phyloP scores from a whole-genome alignment of 352 stramenopile species.

The Pythium monospermum region DNA sequence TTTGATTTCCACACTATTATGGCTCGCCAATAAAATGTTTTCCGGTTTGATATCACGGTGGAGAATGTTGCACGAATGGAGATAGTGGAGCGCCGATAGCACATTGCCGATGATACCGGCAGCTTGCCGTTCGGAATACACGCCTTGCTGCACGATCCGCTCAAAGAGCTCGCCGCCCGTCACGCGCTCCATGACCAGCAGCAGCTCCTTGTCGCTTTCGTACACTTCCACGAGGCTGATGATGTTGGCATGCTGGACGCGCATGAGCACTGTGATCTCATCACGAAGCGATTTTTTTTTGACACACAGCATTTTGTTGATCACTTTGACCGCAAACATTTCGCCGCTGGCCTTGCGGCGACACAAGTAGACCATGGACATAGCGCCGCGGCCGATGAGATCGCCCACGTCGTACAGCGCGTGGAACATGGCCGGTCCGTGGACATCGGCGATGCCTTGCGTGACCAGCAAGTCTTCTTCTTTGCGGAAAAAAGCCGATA shows the following conservation, averaged over 20 bases:
- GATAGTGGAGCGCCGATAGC: slow-evolving; percentile 61
- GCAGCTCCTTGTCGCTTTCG: slow-evolving; percentile 81
- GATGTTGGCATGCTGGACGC: slow-evolving; percentile 84
- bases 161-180: slow-evolving; percentile 83
- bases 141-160: slow-evolving; percentile 72
- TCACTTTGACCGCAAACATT: slow-evolving; percentile 84
- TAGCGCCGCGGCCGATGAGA: slow-evolving; percentile 71
- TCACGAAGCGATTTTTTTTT: slow-evolving; percentile 86
- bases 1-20: slow-evolving; percentile 73
- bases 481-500: slow-evolving; percentile 87
- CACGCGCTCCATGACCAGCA: slow-evolving; percentile 87
- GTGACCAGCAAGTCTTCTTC: slow-evolving; percentile 82
- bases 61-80: slow-evolving; percentile 85
- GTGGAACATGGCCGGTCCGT: slow-evolving; percentile 83
- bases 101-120: slow-evolving; percentile 72
- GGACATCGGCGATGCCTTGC: slow-evolving; percentile 76
- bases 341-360: slow-evolving; percentile 75
- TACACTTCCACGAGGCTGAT: slow-evolving; percentile 85
- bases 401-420: slow-evolving; percentile 86
- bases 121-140: slow-evolving; percentile 79
- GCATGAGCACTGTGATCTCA: slow-evolving; percentile 82
- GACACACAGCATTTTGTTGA: slow-evolving; percentile 83
- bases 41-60: slow-evolving; percentile 98
- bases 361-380: slow-evolving; percentile 85
- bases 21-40: slow-evolving; percentile 89